phyloP scores from a whole-genome alignment of 306 rosid genomes.

The Sicyos edulis region DNA sequence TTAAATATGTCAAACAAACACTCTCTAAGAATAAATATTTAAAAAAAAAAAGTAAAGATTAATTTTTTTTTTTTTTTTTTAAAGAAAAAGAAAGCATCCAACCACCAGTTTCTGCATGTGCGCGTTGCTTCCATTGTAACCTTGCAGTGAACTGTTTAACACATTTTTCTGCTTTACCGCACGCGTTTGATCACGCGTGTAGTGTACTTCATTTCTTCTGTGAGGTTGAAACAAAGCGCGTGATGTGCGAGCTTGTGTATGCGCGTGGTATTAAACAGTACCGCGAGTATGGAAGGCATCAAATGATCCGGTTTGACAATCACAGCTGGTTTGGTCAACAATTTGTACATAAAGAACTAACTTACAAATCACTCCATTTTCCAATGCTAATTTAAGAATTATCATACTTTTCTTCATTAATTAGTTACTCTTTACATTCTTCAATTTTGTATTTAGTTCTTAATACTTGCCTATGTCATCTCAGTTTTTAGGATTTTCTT shows the following conservation, averaged over 20 bases:
- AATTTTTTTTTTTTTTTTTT: no score
- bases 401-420: no score
- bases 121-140: constrained; percentile 14
- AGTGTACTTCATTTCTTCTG: no score
- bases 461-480: not conserved
- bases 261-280: not conserved
- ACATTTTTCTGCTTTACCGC: not conserved
- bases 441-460: not conserved
- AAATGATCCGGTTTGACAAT: not conserved
- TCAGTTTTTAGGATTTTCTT: no score
- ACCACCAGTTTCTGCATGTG: constrained; percentile 6
- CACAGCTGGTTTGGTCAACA: constrained; percentile 17
- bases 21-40: no score
- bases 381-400: not conserved
- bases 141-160: not conserved
- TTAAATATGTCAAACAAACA: no score
- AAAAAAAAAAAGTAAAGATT: not conserved
- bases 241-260: not conserved
- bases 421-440: not conserved
- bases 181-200: not conserved
- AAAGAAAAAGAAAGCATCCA: not conserved
- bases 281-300: not conserved
- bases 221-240: not conserved
- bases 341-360: not conserved
- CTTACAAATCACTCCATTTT: not conserved